Percentiles rank a stretch among this genome's conserved stretches.
Evolutionary conservation across 345 rosid species (phyloP).

Genomic region (Pugionium cornutum): DNA sequence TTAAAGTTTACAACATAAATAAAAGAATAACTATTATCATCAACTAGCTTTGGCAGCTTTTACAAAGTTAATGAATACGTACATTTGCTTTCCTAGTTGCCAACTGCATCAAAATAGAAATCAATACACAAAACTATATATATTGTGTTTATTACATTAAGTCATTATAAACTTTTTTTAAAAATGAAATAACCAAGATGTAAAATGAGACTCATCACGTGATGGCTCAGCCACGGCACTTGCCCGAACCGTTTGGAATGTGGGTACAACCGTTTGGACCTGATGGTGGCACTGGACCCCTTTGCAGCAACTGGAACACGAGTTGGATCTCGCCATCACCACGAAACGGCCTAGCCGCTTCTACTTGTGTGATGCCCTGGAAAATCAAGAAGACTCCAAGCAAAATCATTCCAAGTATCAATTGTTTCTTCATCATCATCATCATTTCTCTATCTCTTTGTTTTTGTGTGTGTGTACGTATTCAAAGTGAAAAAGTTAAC

Average conservation of each 20-base stretch:
- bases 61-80: no score
- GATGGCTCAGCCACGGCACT: conserved; percentile 20
- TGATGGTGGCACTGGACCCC: conserved; percentile 9
- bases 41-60: no score
- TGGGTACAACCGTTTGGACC: conserved; percentile 34
- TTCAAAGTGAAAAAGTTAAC: not conserved
- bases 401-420: conserved; percentile 27
- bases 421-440: conserved; percentile 34
- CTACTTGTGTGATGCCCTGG: conserved; percentile 25
- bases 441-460: not conserved
- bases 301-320: conserved; percentile 38
- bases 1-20: no score
- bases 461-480: not conserved
- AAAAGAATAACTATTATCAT: no score
- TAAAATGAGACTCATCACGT: not conserved
- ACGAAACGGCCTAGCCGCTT: conserved; percentile 37
- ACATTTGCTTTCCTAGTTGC: no score
- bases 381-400: conserved; percentile 27
- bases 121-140: no score
- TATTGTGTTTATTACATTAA: no score
- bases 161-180: no score
- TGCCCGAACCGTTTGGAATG: conserved; percentile 24
- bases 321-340: conserved; percentile 22
- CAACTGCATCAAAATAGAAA: no score
- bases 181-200: no score